These are phyloP conservation scores for Umbellularia californica DNA, from an alignment of 164 flowering plant species.

Conservation along the genomic window DNA sequence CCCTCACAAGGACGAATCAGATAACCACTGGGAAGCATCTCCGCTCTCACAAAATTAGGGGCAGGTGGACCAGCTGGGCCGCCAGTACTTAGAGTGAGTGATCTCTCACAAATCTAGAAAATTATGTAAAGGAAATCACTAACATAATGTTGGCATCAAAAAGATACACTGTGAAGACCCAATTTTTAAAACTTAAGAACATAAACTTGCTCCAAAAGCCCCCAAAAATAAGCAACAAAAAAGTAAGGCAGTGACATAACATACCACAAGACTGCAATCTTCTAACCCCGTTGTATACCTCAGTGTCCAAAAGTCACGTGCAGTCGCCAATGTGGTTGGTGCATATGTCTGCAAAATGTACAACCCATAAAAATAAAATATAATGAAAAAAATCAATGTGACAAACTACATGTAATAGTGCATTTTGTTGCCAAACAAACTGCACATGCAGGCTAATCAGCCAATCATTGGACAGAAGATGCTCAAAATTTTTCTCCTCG, in stretches of 20 bases:
- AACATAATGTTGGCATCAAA: background rate
- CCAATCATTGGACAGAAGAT: background rate
- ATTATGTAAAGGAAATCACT: background rate
- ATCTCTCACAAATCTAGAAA: conserved; percentile 75
- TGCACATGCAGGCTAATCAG: background rate
- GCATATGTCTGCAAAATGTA: conserved; percentile 56
- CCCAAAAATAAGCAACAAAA: background rate
- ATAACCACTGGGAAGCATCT: conserved; percentile 76
- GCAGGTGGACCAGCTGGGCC: conserved; percentile 67
- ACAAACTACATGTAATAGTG: background rate
- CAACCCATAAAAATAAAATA: no score
- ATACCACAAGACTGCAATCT: conserved; percentile 89
- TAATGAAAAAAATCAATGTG: background rate
- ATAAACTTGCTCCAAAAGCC: background rate
- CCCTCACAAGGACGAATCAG: conserved; percentile 86
- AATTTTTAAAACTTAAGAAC: background rate
- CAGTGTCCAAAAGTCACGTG: conserved; percentile 85
- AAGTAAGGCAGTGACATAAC: background rate
- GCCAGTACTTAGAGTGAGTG: conserved; percentile 57
- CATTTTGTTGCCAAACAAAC: background rate
- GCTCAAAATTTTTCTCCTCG: background rate
- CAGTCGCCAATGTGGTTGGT: conserved; percentile 81
- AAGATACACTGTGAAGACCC: background rate
- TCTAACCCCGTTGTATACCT: conserved; percentile 69
- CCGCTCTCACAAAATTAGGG: conserved; percentile 59